Base-by-base conservation (phyloP, 495 filamentous ascomycete species). In the Talaromyces wortmannii region DNA sequence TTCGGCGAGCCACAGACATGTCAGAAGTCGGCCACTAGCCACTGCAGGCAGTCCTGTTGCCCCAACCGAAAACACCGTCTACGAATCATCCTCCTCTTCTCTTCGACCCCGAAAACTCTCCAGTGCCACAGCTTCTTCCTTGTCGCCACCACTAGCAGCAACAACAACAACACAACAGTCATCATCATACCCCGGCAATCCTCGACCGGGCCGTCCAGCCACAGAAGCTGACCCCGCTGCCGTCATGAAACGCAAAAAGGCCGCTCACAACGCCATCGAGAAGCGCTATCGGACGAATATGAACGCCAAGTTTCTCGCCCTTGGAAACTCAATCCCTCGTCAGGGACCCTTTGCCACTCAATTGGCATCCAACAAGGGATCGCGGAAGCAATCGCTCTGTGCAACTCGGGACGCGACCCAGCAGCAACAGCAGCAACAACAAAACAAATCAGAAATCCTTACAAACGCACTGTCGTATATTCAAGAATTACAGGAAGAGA, bases 401-500 rank as follows among this genome's bases (percentile, higher is more conserved):
- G 17, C 31, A 11, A 12, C 43, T 18, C 52, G 30, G 7, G 31
- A 30, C 7, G 4, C 18, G 17, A 16, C 3, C 63, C 71, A 1
- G 66, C 68, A 0, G 17, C n/a, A 53, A 50, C 53, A 55, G 10
- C 53, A 50, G 12, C 29, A 52, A 42, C 71, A 70, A 45, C 59
- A 76, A 8, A 77, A 77, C 55, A 77, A 77, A 52, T 76, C 72
- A 0, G 80, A 79, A 44, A 83, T 91, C 45, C 71, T 95, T 47
- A 79, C 78, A 57, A 80, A 83, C 63, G 82, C 82, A 13, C 79
- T 96, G 16, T 82, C 89, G 43, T 87, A 90, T 47, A 75, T 95
- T 64, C 79, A 83, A 48, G 78, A 68, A 15, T 56, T 77, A 40
- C 72, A 77, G 53, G 69, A 72, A 48, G 66, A 72, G 56, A 77